A percentile compares a stretch with the other conserved stretches of the same genome.
Conservation (phyloP, 75 land plant genomes). For the Azolla pinnata region DNA sequence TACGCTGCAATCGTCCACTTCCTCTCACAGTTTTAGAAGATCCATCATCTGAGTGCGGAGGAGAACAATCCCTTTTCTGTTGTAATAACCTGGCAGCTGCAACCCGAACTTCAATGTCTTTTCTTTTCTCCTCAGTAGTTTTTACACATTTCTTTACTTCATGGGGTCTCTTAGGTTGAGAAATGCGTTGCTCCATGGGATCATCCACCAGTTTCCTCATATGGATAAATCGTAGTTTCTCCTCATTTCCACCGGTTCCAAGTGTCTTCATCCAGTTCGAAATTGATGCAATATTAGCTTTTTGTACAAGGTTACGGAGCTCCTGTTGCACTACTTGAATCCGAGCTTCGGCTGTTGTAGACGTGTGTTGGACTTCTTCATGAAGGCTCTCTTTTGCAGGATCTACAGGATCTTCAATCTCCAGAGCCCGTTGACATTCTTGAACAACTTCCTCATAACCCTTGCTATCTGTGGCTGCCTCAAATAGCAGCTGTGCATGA, state of each 20-base stretch:
- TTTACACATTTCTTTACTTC: slow-evolving; percentile 84
- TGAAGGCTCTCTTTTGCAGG: slow-evolving; percentile 70
- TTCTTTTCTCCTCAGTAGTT: slow-evolving; percentile 68
- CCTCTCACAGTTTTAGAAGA: slow-evolving; percentile 3
- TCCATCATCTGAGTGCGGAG: slow-evolving; percentile 15
- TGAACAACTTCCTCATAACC: slow-evolving; percentile 66
- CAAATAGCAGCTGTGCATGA: slow-evolving; percentile 62
- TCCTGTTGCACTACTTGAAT: slow-evolving; percentile 58
- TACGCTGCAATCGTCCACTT: slow-evolving; percentile 23
- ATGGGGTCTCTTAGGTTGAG: slow-evolving; percentile 57
- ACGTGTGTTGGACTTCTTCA: slow-evolving; percentile 45
- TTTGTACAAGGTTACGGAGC: slow-evolving; percentile 50
- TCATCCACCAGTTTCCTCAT: slow-evolving; percentile 53
- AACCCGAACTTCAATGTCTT: slow-evolving; percentile 85
- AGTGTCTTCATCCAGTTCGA: slow-evolving; percentile 77
- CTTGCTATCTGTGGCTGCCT: slow-evolving; percentile 52
- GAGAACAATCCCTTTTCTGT: slow-evolving; percentile 39
- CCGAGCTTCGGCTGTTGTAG: slow-evolving; percentile 47
- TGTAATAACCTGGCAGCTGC: slow-evolving; percentile 76
- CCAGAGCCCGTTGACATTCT: slow-evolving; percentile 66
- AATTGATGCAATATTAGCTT: slow-evolving; percentile 65
- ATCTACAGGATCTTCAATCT: slow-evolving; percentile 56
- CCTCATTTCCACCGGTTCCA: slow-evolving; percentile 47
- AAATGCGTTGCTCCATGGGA: slow-evolving; percentile 56
- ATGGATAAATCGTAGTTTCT: slow-evolving; percentile 65